A percentile compares a stretch with the other conserved stretches of the same genome.
phyloP scores from a whole-genome alignment of 768 basidiomycete species.

The Boletus patriciae region DNA sequence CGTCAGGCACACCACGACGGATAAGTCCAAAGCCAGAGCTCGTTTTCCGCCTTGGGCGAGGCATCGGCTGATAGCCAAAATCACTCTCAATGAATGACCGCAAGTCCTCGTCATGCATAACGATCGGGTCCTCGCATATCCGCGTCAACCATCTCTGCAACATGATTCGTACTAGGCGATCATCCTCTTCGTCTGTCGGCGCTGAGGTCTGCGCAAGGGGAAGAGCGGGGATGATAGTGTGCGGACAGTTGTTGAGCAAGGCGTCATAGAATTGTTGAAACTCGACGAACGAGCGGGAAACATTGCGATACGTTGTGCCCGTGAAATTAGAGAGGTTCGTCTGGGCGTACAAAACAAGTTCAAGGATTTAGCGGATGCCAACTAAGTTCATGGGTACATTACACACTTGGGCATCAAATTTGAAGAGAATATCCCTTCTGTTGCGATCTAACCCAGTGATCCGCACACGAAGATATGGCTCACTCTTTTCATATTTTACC shows the following conservation, averaged over 20 bases:
- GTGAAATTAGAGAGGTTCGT: conserved; percentile 93
- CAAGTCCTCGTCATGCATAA: conserved; percentile 88
- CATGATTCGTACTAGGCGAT: conserved; percentile 91
- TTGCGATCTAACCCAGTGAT: conserved; percentile 93
- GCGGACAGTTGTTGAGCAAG: conserved; percentile 86
- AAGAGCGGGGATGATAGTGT: conserved; percentile 93
- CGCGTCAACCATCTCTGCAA: conserved; percentile 93
- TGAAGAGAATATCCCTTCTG: conserved; percentile 88
- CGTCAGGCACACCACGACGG: conserved; percentile 81
- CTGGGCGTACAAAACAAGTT: conserved; percentile 40
- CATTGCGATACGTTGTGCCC: conserved; percentile 85
- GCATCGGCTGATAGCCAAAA: conserved; percentile 92
- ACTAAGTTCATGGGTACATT: not conserved
- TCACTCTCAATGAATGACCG: conserved; percentile 96
- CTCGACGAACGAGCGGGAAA: conserved; percentile 92
- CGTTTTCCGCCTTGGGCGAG: conserved; percentile 68
- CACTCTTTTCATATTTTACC: conserved; percentile 66
- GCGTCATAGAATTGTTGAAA: conserved; percentile 94
- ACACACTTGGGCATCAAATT: conserved; percentile 89
- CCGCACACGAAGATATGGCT: conserved; percentile 85
- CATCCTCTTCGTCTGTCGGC: conserved; percentile 97
- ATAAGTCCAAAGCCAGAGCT: conserved; percentile 76
- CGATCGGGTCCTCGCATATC: conserved; percentile 88
- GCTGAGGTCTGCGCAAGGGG: conserved; percentile 97
- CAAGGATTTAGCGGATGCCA: not conserved